A percentile compares a stretch with the other conserved stretches of the same genome.
phyloP scores from a whole-genome alignment of 2,329 filamentous ascomycete genomes.

The Mycosphaerelloides madeirae region DNA sequence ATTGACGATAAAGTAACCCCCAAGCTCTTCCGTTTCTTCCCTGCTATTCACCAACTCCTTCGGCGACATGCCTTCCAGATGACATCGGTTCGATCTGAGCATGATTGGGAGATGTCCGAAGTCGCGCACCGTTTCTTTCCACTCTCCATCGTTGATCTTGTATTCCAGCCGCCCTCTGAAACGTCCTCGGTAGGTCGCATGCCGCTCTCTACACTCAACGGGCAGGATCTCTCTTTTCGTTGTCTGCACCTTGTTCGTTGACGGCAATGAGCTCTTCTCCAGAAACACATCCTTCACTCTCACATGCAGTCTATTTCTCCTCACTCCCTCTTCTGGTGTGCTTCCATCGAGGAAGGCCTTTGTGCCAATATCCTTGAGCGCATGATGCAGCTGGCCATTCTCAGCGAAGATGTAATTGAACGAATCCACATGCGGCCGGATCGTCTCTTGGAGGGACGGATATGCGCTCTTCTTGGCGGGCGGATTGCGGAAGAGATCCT shows the following conservation, averaged over 20 bases:
- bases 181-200: slow-evolving; percentile 84
- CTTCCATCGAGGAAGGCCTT: slow-evolving; percentile 79
- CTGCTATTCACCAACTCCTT: slow-evolving; percentile 77
- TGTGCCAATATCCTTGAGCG: slow-evolving; percentile 80
- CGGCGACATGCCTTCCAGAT: slow-evolving; percentile 80
- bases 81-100: slow-evolving; percentile 86
- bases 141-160: slow-evolving; percentile 78
- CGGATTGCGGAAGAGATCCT: slow-evolving; percentile 83
- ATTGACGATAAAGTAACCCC: slow-evolving; percentile 96
- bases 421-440: slow-evolving; percentile 87
- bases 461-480: slow-evolving; percentile 85
- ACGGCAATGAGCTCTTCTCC: slow-evolving; percentile 73
- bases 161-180: slow-evolving; percentile 80
- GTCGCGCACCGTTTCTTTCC: slow-evolving; percentile 76
- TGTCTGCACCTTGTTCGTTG: slow-evolving; percentile 74
- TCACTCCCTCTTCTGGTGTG: slow-evolving; percentile 47
- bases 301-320: slow-evolving; percentile 66
- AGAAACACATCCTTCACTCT: slow-evolving; percentile 76
- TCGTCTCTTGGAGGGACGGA: slow-evolving; percentile 76
- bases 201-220: slow-evolving; percentile 88
- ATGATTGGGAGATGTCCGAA: slow-evolving; percentile 88
- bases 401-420: slow-evolving; percentile 85
- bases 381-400: slow-evolving; percentile 69
- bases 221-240: slow-evolving; percentile 82
- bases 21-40: slow-evolving; percentile 93